Evolutionary conservation across 2,329 filamentous ascomycete species (phyloP).

Genomic region (Penicillium sp.): DNA sequence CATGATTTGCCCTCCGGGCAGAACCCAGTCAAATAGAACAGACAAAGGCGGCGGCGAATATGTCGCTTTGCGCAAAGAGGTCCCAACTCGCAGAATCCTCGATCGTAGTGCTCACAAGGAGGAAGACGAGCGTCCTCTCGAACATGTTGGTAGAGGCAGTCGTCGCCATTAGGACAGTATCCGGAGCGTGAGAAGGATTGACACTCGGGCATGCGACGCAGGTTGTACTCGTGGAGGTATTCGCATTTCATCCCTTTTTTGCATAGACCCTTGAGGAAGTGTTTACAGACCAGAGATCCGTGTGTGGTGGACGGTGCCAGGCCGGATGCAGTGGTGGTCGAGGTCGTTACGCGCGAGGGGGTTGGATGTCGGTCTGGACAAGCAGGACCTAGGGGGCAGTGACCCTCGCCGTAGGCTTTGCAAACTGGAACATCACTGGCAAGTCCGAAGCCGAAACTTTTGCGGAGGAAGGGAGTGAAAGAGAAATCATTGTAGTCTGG

Average conservation of each 20-base stretch:
- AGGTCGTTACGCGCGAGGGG: slow-evolving; percentile 41
- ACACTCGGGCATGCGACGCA: slow-evolving; percentile 97
- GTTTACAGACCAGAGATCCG: slow-evolving; percentile 81
- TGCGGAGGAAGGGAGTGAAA: slow-evolving; percentile 78
- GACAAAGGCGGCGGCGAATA: slow-evolving; percentile 71
- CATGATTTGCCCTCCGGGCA: slow-evolving; percentile 78
- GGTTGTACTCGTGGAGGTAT: slow-evolving; percentile 97
- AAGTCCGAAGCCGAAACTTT: slow-evolving; percentile 78
- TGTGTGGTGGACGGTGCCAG: slow-evolving; percentile 39
- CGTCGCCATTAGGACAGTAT: slow-evolving; percentile 93
- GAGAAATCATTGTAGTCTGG: slow-evolving; percentile 61
- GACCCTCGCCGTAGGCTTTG: slow-evolving; percentile 75
- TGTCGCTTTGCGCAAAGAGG: slow-evolving; percentile 84
- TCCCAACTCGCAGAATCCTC: slow-evolving; percentile 88
- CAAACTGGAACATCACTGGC: slow-evolving; percentile 73
- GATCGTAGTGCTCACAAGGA: slow-evolving; percentile 85
- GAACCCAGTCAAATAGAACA: slow-evolving; percentile 86
- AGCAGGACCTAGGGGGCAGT: slow-evolving; percentile 76
- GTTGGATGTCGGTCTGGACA: slow-evolving; percentile 78
- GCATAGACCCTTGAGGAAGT: slow-evolving; percentile 94
- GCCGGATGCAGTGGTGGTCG: slow-evolving; percentile 40
- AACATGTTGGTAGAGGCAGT: slow-evolving; percentile 89
- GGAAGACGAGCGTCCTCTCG: slow-evolving; percentile 73
- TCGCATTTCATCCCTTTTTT: slow-evolving; percentile 97
- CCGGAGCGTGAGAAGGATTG: slow-evolving; percentile 91